Conservation (phyloP, 2,329 filamentous ascomycete genomes). For the Coniochaeta hoffmannii region DNA sequence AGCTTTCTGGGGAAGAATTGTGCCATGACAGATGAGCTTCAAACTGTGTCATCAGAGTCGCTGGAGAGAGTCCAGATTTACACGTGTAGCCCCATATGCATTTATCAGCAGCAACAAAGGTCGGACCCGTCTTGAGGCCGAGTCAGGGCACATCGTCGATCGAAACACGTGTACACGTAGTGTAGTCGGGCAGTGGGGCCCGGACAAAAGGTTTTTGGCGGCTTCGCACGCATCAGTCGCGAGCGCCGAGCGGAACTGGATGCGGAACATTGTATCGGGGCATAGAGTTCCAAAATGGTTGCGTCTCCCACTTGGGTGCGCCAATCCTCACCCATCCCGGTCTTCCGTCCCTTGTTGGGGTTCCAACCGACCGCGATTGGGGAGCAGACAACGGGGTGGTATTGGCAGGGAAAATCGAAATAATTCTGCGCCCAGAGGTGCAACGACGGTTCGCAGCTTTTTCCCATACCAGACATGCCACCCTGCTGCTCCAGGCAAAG, state of each 20-base stretch:
- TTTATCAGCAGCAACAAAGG: too few species aligned
- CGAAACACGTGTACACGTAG: too few species aligned
- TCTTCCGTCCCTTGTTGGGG: neutral
- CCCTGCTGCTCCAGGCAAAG: neutral
- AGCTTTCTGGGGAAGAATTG: neutral
- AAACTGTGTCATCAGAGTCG: too few species aligned
- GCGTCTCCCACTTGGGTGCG: neutral
- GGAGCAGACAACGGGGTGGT: neutral
- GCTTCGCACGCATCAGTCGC: neutral
- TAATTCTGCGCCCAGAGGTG: neutral
- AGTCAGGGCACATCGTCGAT: too few species aligned
- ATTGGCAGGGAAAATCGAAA: neutral
- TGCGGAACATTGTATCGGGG: neutral
- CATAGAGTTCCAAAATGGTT: neutral
- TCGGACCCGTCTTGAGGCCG: neutral
- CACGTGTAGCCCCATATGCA: too few species aligned
- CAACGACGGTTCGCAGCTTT: neutral
- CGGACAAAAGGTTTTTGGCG: neutral
- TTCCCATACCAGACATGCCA: neutral
- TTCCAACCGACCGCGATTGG: neutral
- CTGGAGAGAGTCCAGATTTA: too few species aligned
- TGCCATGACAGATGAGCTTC: too few species aligned
- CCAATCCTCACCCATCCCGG: neutral
- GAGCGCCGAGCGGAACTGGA: neutral
- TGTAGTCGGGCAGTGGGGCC: neutral